Percentiles rank a stretch among this genome's conserved stretches.
Evolutionary conservation across 495 filamentous ascomycete species (phyloP).

Genomic region (Aspergillus diversus): DNA sequence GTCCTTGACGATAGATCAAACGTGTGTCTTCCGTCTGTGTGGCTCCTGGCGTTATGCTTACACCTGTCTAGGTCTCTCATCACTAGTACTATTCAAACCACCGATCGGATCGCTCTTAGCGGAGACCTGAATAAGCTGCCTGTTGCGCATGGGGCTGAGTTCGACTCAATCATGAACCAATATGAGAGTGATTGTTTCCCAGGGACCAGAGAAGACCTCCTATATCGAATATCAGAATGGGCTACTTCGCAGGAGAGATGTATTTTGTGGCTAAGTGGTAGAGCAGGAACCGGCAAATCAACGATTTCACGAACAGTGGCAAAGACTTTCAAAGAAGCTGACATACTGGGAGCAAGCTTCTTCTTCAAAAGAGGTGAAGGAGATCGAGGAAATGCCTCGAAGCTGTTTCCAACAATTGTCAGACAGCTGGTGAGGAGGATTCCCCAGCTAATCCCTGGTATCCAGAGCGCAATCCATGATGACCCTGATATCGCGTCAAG

Average conservation of each 20-base stretch:
- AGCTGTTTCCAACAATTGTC: slow-evolving; percentile 50
- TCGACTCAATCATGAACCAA: slow-evolving; percentile 2
- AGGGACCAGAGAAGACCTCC: neutral
- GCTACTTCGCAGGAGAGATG: neutral
- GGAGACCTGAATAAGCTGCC: neutral
- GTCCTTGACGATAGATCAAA: no score
- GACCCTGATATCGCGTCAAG: slow-evolving; percentile 37
- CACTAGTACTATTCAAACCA: no score
- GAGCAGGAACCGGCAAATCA: slow-evolving; percentile 5
- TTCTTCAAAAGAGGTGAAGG: slow-evolving; percentile 36
- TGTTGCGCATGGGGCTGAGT: slow-evolving; percentile 1
- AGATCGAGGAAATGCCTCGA: slow-evolving; percentile 39
- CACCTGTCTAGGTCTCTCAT: no score
- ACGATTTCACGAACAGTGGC: slow-evolving; percentile 6
- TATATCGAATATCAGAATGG: neutral
- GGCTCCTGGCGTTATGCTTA: no score
- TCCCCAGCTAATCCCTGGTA: slow-evolving; percentile 28
- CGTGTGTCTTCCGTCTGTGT: no score
- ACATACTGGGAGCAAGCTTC: slow-evolving; percentile 1
- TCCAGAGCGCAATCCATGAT: slow-evolving; percentile 40
- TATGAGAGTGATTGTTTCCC: slow-evolving; percentile 1
- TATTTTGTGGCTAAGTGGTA: slow-evolving; percentile 5
- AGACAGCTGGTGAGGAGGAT: slow-evolving; percentile 36
- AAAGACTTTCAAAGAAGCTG: neutral
- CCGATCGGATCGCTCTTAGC: no score